Evolutionary conservation across 768 basidiomycete genomes (phyloP).

Genomic region (Terana coerulea): DNA sequence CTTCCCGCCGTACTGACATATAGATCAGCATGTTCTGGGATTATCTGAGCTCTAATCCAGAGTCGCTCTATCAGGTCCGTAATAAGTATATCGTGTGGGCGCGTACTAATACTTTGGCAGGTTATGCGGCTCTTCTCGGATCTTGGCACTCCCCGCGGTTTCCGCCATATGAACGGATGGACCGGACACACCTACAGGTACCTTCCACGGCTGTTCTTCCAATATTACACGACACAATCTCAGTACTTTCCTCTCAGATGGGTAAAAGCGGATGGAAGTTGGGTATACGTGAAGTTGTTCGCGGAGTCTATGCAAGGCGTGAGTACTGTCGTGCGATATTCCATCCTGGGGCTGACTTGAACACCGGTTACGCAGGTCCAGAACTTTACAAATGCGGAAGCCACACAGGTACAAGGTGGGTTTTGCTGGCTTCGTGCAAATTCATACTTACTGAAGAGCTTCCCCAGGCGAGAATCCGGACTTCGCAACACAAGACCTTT

Average conservation of each 20-base stretch:
- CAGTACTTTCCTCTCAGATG: slow-evolving; percentile 17
- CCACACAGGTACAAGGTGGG: slow-evolving; percentile 33
- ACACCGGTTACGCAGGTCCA: slow-evolving; percentile 35
- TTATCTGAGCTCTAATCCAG: slow-evolving; percentile 44
- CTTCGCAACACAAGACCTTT: slow-evolving; percentile 53
- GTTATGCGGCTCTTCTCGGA: slow-evolving; percentile 51
- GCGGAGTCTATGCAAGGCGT: slow-evolving; percentile 27
- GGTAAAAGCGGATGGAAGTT: slow-evolving; percentile 44
- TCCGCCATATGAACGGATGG: slow-evolving; percentile 46
- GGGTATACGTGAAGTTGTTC: slow-evolving; percentile 50
- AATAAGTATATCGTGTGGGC: background rate
- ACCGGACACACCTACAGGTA: slow-evolving; percentile 46
- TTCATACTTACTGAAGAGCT: background rate
- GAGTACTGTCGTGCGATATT: background rate
- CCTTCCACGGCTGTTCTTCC: background rate
- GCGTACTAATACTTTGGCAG: slow-evolving; percentile 14
- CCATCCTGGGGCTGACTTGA: slow-evolving; percentile 12
- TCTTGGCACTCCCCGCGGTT: slow-evolving; percentile 52
- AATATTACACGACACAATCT: too few relatives aligned
- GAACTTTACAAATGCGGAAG: slow-evolving; percentile 35
- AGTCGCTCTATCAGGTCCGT: slow-evolving; percentile 38
- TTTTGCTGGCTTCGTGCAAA: background rate
- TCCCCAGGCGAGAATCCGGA: slow-evolving; percentile 35
- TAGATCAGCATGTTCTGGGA: slow-evolving; percentile 37
- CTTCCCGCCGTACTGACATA: background rate